These are phyloP conservation scores for Torulaspora globosa DNA, from an alignment of 1,139 yeast genomes.

Conservation along the genomic window DNA sequence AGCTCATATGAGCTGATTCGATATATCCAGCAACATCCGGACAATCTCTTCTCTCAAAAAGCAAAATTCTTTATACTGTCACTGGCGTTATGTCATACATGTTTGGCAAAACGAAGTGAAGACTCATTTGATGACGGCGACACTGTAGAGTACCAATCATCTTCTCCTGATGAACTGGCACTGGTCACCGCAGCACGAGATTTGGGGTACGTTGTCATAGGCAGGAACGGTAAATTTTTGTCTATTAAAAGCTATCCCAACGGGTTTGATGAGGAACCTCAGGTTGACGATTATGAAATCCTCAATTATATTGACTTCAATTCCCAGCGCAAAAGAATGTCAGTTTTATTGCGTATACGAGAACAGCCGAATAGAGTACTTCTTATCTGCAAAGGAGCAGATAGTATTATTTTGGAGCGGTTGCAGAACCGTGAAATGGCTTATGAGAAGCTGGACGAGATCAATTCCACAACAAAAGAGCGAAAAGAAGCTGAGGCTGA, in stretches of 20 bases:
- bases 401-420: conserved; percentile 80
- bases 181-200: conserved; percentile 92
- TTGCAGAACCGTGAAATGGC: conserved; percentile 60
- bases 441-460: conserved; percentile 55
- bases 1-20: conserved; percentile 61
- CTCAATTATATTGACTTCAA: conserved; percentile 82
- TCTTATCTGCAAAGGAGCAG: conserved; percentile 91
- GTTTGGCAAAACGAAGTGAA: conserved; percentile 61
- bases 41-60: conserved; percentile 61
- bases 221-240: conserved; percentile 56
- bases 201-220: conserved; percentile 77
- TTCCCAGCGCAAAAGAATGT: conserved; percentile 90
- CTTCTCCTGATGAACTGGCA: conserved; percentile 96
- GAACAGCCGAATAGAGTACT: conserved; percentile 60
- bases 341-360: conserved; percentile 75
- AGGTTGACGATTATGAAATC: conserved; percentile 64
- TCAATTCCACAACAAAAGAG: conserved; percentile 53
- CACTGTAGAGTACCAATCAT: conserved; percentile 71
- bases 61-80: conserved; percentile 77
- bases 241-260: conserved; percentile 75
- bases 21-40: conserved; percentile 69
- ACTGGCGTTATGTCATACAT: conserved; percentile 84
- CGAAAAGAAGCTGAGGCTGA: conserved; percentile 83
- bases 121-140: conserved; percentile 41
- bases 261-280: conserved; percentile 66